Percentiles rank a stretch among this genome's conserved stretches.
Evolutionary conservation across 805 yeast species (phyloP).

Genomic region (Komagataella ulmi): DNA sequence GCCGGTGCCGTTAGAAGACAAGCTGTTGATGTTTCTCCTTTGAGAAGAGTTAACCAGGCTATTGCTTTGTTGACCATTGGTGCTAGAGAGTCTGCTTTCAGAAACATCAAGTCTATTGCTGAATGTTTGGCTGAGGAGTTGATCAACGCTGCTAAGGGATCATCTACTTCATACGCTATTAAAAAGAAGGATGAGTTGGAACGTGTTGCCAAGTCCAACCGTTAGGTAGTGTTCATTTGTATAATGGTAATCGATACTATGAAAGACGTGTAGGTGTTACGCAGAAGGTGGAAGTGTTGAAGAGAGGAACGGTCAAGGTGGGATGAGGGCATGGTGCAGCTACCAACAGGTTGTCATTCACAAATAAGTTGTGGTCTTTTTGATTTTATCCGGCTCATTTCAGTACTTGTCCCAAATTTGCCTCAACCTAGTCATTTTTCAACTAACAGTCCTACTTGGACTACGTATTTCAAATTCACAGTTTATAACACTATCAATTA

Average conservation of each 20-base stretch:
- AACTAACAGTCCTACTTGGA: no score
- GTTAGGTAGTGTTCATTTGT: conserved; percentile 40
- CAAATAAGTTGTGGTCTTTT: no score
- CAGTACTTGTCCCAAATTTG: no score
- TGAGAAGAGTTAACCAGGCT: conserved; percentile 99
- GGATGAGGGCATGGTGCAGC: no score
- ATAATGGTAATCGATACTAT: neutral
- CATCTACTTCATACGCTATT: conserved; percentile 99
- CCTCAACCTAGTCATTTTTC: no score
- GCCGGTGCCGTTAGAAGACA: conserved; percentile 99
- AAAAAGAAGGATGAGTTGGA: conserved; percentile 99
- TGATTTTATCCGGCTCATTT: no score
- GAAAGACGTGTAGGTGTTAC: neutral
- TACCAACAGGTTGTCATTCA: no score
- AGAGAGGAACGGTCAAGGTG: neutral
- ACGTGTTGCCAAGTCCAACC: conserved; percentile 99
- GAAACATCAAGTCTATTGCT: conserved; percentile 99
- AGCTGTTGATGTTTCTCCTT: conserved; percentile 99
- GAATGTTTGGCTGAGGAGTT: conserved; percentile 99
- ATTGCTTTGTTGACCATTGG: conserved; percentile 96
- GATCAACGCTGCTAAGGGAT: conserved; percentile 99
- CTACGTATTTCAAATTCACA: no score
- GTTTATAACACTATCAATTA: no score
- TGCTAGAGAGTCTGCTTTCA: conserved; percentile 99
- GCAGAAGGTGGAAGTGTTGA: neutral